Evolutionary conservation across 2,329 filamentous ascomycete species (phyloP).

Genomic region (Colletotrichum euphorbiae): DNA sequence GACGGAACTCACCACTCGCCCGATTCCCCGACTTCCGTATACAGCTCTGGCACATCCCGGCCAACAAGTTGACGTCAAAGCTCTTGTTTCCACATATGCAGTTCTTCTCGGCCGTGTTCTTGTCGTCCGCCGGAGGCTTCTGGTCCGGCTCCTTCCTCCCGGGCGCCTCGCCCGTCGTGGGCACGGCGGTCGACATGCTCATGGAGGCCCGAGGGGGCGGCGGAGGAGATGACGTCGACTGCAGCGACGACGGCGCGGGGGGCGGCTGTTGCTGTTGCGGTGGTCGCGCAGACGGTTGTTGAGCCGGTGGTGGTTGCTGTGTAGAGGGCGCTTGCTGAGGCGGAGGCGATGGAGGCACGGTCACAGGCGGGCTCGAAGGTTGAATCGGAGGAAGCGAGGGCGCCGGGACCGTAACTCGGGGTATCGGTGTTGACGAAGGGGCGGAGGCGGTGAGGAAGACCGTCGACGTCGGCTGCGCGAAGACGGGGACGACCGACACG

Average conservation of each 20-base stretch:
- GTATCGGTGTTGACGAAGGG: not conserved
- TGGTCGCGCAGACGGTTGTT: not conserved
- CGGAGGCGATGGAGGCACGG: not conserved
- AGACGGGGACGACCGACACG: not conserved
- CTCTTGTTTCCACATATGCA: constrained; percentile 55
- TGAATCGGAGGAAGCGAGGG: constrained; percentile 10
- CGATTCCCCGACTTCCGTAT: constrained; percentile 47
- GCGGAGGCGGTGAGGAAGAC: constrained; percentile 5
- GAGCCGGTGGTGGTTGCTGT: too few species aligned
- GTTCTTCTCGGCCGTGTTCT: constrained; percentile 47
- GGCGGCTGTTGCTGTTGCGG: not conserved
- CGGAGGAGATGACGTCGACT: not conserved
- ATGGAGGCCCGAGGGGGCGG: not conserved
- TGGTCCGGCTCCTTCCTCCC: constrained; percentile 38
- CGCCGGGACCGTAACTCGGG: not conserved
- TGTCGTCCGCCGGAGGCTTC: constrained; percentile 29
- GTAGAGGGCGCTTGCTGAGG: not conserved
- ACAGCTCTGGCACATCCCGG: constrained; percentile 54
- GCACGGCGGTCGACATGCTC: constrained; percentile 3
- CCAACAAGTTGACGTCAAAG: constrained; percentile 54
- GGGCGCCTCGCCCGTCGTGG: constrained; percentile 14
- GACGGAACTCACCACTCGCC: constrained; percentile 47
- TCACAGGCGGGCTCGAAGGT: not conserved
- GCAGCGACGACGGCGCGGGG: not conserved
- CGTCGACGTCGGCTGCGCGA: constrained; percentile 11